Evolutionary conservation across 2,329 filamentous ascomycete genomes (phyloP).

Genomic region (Pseudogymnoascus sp.): DNA sequence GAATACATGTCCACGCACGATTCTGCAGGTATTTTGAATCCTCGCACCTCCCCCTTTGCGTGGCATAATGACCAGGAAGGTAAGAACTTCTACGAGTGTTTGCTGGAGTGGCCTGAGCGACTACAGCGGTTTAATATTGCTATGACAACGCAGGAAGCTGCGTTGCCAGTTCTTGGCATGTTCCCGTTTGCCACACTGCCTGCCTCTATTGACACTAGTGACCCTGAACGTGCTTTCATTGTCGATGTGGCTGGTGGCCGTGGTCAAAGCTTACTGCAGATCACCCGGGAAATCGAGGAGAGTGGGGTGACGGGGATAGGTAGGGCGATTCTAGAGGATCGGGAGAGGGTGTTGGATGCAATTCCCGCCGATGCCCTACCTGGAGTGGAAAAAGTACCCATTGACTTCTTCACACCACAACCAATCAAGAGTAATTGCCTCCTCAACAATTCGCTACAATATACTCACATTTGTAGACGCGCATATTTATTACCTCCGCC

Average conservation of each 20-base stretch:
- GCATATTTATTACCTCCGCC: constrained; percentile 23
- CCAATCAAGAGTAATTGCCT: neutral
- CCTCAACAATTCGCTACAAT: neutral
- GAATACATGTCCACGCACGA: constrained; percentile 22
- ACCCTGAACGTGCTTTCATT: constrained; percentile 7
- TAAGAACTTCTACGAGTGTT: constrained; percentile 23
- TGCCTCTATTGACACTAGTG: constrained; percentile 10
- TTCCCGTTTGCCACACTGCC: neutral
- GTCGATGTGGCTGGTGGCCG: constrained; percentile 4
- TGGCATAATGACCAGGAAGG: constrained; percentile 21
- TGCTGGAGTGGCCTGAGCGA: constrained; percentile 21
- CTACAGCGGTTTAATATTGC: constrained; percentile 23
- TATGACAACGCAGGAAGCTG: constrained; percentile 13
- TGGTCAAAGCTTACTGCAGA: neutral
- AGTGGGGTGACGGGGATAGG: neutral
- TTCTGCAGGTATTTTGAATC: constrained; percentile 15
- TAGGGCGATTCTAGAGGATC: neutral
- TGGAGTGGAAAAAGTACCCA: neutral
- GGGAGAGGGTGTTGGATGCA: neutral
- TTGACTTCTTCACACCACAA: constrained; percentile 7
- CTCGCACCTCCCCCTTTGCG: constrained; percentile 18
- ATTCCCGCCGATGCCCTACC: neutral
- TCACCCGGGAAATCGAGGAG: neutral
- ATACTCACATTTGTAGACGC: constrained; percentile 15
- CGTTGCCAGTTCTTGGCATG: neutral